Evolutionary conservation across 805 yeast species (phyloP).

Genomic region (Kodamaea hsintzibuensis): DNA sequence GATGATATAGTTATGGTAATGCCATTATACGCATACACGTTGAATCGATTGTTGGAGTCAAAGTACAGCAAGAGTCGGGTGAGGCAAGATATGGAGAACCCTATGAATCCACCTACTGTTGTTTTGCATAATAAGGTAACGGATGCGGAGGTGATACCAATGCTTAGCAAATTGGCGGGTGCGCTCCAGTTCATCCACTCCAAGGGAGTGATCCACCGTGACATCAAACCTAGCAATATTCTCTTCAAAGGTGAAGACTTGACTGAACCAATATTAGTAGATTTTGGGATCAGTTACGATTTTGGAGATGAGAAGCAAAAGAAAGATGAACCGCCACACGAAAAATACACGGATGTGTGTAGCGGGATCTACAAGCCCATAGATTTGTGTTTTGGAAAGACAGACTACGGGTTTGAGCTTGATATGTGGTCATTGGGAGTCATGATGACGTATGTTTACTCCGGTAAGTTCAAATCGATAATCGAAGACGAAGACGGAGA

Average conservation of each 20-base stretch:
- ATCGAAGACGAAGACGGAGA: slow-evolving; percentile 35
- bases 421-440: slow-evolving; percentile 79
- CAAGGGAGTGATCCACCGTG: slow-evolving; percentile 41
- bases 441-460: slow-evolving; percentile 53
- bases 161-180: slow-evolving; percentile 12
- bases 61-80: slow-evolving; percentile 21
- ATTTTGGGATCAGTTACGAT: slow-evolving; percentile 59
- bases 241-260: slow-evolving; percentile 24
- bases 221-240: slow-evolving; percentile 41
- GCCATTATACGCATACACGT: slow-evolving; percentile 28
- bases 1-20: slow-evolving; percentile 40
- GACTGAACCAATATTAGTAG: slow-evolving; percentile 46
- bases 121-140: slow-evolving; percentile 7
- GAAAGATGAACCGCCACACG: slow-evolving; percentile 41
- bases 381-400: slow-evolving; percentile 64
- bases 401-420: slow-evolving; percentile 52
- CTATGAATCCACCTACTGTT: slow-evolving; percentile 17
- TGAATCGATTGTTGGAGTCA: slow-evolving; percentile 24
- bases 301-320: slow-evolving; percentile 12
- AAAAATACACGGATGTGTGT: slow-evolving; percentile 57
- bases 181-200: slow-evolving; percentile 32
- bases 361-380: slow-evolving; percentile 75
- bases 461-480: slow-evolving; percentile 28
- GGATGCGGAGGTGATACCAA: slow-evolving; percentile 13
- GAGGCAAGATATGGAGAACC: slow-evolving; percentile 26